Percentiles rank a stretch among this genome's conserved stretches.
phyloP scores from a whole-genome alignment of 169 alveolate genomes.

The Plasmodium sp. region DNA sequence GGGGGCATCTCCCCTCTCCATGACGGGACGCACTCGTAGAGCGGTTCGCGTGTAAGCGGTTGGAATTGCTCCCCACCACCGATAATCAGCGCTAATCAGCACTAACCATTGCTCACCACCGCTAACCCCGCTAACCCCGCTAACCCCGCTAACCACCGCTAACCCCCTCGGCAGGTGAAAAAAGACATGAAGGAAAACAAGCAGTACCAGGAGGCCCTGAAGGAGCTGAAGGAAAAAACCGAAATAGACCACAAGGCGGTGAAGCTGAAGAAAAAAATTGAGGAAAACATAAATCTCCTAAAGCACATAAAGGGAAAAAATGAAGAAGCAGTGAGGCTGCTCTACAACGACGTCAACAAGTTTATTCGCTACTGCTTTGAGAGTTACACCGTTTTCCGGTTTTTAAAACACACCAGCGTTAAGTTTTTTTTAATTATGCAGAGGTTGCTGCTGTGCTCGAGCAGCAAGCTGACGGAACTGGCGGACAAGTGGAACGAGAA shows the following conservation, averaged over 20 bases:
- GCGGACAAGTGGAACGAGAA: constrained; percentile 55
- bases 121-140: neutral
- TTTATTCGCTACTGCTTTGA: constrained; percentile 44
- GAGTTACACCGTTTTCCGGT: neutral
- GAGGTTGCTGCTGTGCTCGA: neutral
- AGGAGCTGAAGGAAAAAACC: constrained; percentile 77
- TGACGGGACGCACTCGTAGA: neutral
- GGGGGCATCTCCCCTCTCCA: neutral
- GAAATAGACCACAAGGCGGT: constrained; percentile 75
- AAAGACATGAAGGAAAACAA: constrained; percentile 85
- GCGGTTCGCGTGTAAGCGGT: neutral
- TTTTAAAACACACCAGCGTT: constrained; percentile 27
- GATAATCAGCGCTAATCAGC: neutral
- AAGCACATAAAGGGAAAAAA: constrained; percentile 65
- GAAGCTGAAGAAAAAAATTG: constrained; percentile 75
- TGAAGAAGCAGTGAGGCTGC: constrained; percentile 48
- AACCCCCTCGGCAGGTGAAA: constrained; percentile 72
- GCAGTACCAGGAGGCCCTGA: constrained; percentile 84
- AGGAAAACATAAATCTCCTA: constrained; percentile 70
- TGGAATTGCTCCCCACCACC: neutral
- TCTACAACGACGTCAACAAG: constrained; percentile 36
- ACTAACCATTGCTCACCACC: neutral
- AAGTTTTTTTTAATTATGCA: constrained; percentile 1
- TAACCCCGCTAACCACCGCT: neutral
- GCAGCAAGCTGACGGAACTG: constrained; percentile 7